These are phyloP conservation scores for Rhodofomes roseus DNA, from an alignment of 1,284 basidiomycete genomes.

Conservation along the genomic window DNA sequence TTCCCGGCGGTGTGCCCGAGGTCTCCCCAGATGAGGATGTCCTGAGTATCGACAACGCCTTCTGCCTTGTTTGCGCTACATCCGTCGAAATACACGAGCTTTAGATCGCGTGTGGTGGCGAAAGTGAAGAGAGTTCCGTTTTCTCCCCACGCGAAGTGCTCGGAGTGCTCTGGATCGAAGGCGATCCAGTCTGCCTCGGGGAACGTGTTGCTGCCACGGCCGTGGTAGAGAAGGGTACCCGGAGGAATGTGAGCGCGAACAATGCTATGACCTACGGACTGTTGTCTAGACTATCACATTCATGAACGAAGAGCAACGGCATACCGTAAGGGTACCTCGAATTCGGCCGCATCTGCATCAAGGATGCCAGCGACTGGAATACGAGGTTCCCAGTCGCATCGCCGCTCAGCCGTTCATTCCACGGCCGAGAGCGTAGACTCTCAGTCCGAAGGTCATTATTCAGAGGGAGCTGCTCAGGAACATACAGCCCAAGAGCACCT, in stretches of 20 bases:
- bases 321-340: not conserved
- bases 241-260: not conserved
- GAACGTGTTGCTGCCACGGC: not conserved
- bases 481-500: not conserved
- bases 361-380: not conserved
- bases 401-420: not conserved
- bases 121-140: not conserved
- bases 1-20: not conserved
- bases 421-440: not conserved
- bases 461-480: not conserved
- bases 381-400: not conserved
- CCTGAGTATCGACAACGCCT: not conserved
- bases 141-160: not conserved
- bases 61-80: not conserved
- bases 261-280: not conserved
- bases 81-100: not conserved
- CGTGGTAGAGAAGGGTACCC: not conserved
- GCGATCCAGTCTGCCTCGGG: not conserved
- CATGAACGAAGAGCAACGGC: not conserved
- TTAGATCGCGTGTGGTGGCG: not conserved
- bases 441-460: too few species aligned
- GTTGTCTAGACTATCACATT: not conserved
- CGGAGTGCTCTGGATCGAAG: not conserved
- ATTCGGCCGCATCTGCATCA: constrained; percentile 1
- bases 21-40: not conserved